Evolutionary conservation across 345 rosid genomes (phyloP), one percentile per base, ranked within the genome.

Genomic region (Noccaea bulbosa): DNA sequence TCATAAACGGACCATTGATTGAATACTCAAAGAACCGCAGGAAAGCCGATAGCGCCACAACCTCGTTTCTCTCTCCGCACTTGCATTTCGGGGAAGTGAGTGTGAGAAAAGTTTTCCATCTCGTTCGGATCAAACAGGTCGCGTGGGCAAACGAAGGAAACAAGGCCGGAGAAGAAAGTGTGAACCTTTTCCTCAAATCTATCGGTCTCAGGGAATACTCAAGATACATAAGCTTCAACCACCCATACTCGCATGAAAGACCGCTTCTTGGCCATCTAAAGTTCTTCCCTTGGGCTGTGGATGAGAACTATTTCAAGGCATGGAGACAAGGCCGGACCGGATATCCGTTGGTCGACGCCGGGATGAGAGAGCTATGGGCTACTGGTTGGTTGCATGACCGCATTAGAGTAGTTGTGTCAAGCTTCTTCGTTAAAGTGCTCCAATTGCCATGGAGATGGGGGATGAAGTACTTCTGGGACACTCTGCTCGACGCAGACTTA

Each of bases 391-490:
- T 93, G 46, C 98, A 93, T 24, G 97, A 93, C 75, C 91, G 98
- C 71, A 93, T 93, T 74, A 71, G 98, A 72, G 96, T 93, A 2
- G 98, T 93, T 35, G 98, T 93, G 65, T 86, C 98, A 46, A 93
- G 98, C 80, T 93, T 93, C 84, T 93, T 93, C 69, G 99, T 93
- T 46, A 93, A 93, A 81, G 96, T 93, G 75, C 80, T 93, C 56
- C 97, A 89, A 75, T 88, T 93, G 76, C 99, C 99, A 0, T 93
- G 98, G 98, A 73, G 95, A 81, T 93, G 98, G 98, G 98, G 98
- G 43, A 93, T 93, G 98, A 93, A 93, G 81, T 93, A 93, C 71
- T 93, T 91, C 78, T 93, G 98, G 98, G 98, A 93, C 77, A 93
- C 97, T 55, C 90, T 93, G 51, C 82, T 93, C 56, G 98, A 93